Percentiles rank a stretch among this genome's conserved stretches.
Evolutionary conservation across 139 green algal genomes (phyloP).

Genomic region (Micromonas pusilla): DNA sequence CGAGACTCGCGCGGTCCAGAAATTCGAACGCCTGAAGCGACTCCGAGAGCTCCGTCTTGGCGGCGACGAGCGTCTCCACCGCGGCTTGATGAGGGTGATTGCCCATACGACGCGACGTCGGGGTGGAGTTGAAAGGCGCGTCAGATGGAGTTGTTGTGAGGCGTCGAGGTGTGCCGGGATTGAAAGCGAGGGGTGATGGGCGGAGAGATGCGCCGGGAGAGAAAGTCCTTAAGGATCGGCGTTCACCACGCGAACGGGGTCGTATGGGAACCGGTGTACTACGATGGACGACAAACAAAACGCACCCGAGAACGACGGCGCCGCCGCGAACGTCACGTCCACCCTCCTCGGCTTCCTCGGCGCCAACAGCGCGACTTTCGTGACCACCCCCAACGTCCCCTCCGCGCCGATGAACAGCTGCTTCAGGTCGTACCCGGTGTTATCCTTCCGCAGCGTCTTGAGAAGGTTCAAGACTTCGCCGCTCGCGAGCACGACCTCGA

Average conservation of each 20-base stretch:
- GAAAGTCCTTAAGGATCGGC: too few species aligned
- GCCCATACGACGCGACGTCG: too few species aligned
- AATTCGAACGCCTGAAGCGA: slow-evolving; percentile 86
- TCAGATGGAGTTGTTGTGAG: too few species aligned
- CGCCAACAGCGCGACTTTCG: slow-evolving; percentile 61
- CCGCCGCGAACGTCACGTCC: slow-evolving; percentile 64
- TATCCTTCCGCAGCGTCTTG: slow-evolving; percentile 83
- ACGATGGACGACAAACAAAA: too few species aligned
- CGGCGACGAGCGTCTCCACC: slow-evolving; percentile 50
- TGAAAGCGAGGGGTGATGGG: too few species aligned
- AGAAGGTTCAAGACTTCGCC: slow-evolving; percentile 81
- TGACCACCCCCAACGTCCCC: slow-evolving; percentile 76
- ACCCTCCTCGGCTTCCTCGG: slow-evolving; percentile 54
- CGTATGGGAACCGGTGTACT: too few species aligned
- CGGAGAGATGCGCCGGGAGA: too few species aligned
- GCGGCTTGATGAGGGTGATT: too few species aligned
- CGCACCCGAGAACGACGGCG: slow-evolving; percentile 54
- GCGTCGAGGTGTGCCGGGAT: too few species aligned
- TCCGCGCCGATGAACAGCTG: slow-evolving; percentile 96
- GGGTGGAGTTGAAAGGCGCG: too few species aligned
- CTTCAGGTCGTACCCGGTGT: slow-evolving; percentile 97
- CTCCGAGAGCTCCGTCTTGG: slow-evolving; percentile 67
- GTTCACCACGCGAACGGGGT: too few species aligned
- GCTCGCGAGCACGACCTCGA: slow-evolving; percentile 86
- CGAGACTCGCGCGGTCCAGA: slow-evolving; percentile 67